Evolutionary conservation across 495 filamentous ascomycete species (phyloP), one percentile per base, ranked within the genome.

Genomic region (Aspergillus steynii): DNA sequence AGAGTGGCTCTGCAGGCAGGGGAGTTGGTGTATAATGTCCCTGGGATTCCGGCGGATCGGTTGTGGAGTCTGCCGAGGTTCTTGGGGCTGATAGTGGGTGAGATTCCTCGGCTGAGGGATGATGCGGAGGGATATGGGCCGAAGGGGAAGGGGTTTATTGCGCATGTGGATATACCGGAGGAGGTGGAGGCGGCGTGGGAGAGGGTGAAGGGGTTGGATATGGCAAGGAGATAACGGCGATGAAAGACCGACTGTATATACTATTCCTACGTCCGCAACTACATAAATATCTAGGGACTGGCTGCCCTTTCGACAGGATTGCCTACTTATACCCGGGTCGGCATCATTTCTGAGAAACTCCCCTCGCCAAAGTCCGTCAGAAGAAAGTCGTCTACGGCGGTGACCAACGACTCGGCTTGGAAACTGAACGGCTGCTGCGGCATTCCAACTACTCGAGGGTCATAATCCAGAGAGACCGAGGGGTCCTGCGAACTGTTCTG

Each of bases 41-140:
- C 20, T 2, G 61, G 54, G 14, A 27, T 61, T 0, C 10, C 37
- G 9, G 46, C 49, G 6, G 56, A 8, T 50, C 48, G 47, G 9
- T 34, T 71, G 20, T 78, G 75, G 75, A 58, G 60, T 1, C 31
- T 68, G 7, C 42, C 25, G 12, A 61, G 75, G 10, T 75, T 75
- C 58, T 5, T 70, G 1, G 72, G 68, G 9, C 55, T 75, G 56
- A 54, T 75, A 3, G 29, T 74, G 56, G 72, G 72, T 1, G 72
- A 75, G 32, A 72, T 75, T 27, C 72, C 72, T 0, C 56, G 75
- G 42, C 34, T 78, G 56, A 62, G 69, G 54, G 73, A 77, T 62
- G 70, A 77, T 64, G 65, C 66, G 53, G 42, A 66, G 7, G 70
- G 69, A 1, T 78, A 78, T 68, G 75, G 75, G 34, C 75, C 75